These are phyloP conservation scores for Drechslerella dactyloides DNA, from an alignment of 2,329 filamentous ascomycete species.

Conservation along the genomic window DNA sequence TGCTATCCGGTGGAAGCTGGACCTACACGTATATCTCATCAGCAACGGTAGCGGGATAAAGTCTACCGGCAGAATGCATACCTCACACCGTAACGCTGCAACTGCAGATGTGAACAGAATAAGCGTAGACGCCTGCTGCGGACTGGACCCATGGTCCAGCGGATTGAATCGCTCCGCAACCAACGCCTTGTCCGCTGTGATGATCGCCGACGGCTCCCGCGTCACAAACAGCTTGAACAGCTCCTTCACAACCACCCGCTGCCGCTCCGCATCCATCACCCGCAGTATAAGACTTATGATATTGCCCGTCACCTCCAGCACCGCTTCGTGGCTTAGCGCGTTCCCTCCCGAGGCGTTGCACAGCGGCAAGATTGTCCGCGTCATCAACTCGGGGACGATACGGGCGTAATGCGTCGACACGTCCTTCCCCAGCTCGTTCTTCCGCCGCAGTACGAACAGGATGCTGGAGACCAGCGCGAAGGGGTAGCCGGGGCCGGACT, in stretches of 20 bases:
- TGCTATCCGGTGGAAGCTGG: slow-evolving; percentile 46
- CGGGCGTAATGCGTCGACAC: slow-evolving; percentile 62
- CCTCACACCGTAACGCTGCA: slow-evolving; percentile 53
- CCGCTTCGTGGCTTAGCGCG: slow-evolving; percentile 62
- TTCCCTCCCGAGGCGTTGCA: slow-evolving; percentile 59
- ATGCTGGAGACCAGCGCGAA: slow-evolving; percentile 67
- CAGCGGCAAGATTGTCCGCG: slow-evolving; percentile 55
- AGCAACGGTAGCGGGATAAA: background rate
- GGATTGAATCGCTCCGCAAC: slow-evolving; percentile 52
- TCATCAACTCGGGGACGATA: slow-evolving; percentile 60
- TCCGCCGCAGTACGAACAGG: slow-evolving; percentile 67
- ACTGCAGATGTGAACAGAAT: slow-evolving; percentile 53
- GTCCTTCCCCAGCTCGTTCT: slow-evolving; percentile 59
- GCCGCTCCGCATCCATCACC: slow-evolving; percentile 63
- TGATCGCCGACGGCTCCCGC: slow-evolving; percentile 57
- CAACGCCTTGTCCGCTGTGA: slow-evolving; percentile 56
- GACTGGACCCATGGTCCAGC: slow-evolving; percentile 36
- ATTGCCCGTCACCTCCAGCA: slow-evolving; percentile 67
- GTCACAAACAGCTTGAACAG: slow-evolving; percentile 64
- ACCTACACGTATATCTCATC: slow-evolving; percentile 46
- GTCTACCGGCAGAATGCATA: slow-evolving; percentile 17
- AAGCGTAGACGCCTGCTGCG: slow-evolving; percentile 42
- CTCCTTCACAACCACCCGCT: slow-evolving; percentile 63
- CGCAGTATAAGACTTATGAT: slow-evolving; percentile 68
- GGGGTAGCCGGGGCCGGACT: slow-evolving; percentile 62